Conservation (phyloP, 305 asterid genomes). For the Coffea humblotiana region DNA sequence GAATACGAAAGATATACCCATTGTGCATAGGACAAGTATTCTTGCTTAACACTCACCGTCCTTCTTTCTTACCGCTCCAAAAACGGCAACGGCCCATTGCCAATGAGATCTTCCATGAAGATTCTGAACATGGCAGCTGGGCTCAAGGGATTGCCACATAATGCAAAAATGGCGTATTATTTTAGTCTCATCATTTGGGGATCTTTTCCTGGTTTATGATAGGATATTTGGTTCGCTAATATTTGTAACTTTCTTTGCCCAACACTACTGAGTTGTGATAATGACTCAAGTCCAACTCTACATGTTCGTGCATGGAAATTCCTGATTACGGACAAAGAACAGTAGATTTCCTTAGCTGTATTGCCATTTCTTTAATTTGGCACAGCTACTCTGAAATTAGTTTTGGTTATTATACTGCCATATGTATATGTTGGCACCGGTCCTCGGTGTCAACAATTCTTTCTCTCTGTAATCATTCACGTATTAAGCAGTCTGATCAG, state of each 20-base stretch:
- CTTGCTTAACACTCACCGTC: conserved; percentile 21
- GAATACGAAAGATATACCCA: neutral
- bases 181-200: neutral
- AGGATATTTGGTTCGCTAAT: neutral
- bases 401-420: neutral
- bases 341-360: conserved; percentile 13
- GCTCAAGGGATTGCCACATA: conserved; percentile 10
- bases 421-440: too few relatives aligned
- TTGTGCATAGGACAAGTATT: conserved; percentile 22
- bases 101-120: neutral
- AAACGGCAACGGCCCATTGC: conserved; percentile 1
- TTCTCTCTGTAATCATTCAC: neutral
- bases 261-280: conserved; percentile 8
- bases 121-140: conserved; percentile 8
- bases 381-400: conserved; percentile 13
- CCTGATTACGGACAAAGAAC: conserved; percentile 1
- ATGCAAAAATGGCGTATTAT: neutral
- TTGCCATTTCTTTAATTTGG: neutral
- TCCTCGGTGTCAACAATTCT: too few relatives aligned
- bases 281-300: conserved; percentile 25
- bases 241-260: neutral
- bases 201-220: neutral
- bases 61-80: conserved; percentile 28
- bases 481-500: neutral
- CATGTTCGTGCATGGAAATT: conserved; percentile 3